Conservation (phyloP, 2,329 filamentous ascomycete species). For the Aspergillus aculeatinus region DNA sequence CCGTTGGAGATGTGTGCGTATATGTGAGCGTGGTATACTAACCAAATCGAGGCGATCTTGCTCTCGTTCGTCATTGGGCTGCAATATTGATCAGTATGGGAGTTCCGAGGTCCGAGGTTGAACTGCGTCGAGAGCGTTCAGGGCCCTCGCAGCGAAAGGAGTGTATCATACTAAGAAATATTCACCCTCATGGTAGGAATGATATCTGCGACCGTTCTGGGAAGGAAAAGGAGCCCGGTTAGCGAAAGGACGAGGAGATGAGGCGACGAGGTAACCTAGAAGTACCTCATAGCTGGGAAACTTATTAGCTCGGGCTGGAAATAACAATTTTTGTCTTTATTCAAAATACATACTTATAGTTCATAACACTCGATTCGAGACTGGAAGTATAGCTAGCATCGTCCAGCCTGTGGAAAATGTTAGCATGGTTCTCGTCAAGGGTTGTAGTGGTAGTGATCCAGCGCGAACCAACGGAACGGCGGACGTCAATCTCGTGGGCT, state of each 20-base stretch:
- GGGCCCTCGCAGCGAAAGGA: no score
- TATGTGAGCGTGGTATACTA: constrained; percentile 10
- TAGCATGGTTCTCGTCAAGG: no score
- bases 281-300: constrained; percentile 32
- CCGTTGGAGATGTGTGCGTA: not conserved
- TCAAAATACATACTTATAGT: constrained; percentile 28
- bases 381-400: constrained; percentile 32
- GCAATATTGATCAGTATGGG: not conserved
- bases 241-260: not conserved
- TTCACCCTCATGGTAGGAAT: constrained; percentile 33
- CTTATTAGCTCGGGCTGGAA: constrained; percentile 10
- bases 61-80: constrained; percentile 38
- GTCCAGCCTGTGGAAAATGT: constrained; percentile 16
- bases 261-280: not conserved
- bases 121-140: no score
- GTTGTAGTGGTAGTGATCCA: not conserved
- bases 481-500: not conserved
- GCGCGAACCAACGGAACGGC: constrained; percentile 1
- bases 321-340: not conserved
- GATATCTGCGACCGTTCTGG: constrained; percentile 34
- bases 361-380: constrained; percentile 31
- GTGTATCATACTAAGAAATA: constrained; percentile 26
- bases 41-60: constrained; percentile 37
- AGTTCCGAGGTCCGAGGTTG: not conserved
- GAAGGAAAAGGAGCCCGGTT: not conserved